Evolutionary conservation across 768 basidiomycete species (phyloP).

Genomic region (Rickenella mellea): DNA sequence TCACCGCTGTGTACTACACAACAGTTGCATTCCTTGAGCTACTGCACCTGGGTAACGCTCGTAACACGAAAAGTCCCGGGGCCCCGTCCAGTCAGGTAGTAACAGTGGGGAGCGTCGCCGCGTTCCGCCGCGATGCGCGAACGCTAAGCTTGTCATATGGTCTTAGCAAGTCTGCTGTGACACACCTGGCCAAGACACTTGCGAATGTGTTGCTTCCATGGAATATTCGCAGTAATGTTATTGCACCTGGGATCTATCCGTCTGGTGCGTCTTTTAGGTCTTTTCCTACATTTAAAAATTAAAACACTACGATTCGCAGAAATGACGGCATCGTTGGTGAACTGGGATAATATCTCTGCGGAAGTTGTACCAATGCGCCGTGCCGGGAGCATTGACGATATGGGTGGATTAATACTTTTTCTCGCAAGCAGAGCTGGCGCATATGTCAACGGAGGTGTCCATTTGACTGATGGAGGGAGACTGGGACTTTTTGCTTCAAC

Average conservation of each 20-base stretch:
- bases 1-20: constrained; percentile 16
- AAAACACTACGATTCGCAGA: background rate
- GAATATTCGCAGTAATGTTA: constrained; percentile 12
- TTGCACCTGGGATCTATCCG: constrained; percentile 12
- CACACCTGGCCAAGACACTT: constrained; percentile 14
- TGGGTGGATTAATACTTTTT: constrained; percentile 4
- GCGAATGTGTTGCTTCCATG: constrained; percentile 10
- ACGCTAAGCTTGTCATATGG: background rate
- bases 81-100: constrained; percentile 7
- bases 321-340: constrained; percentile 6
- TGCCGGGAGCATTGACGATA: background rate
- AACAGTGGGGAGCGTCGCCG: constrained; percentile 5
- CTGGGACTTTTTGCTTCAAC: constrained; percentile 4
- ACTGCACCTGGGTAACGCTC: constrained; percentile 18
- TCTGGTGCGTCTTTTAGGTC: constrained; percentile 1
- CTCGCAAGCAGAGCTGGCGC: constrained; percentile 3
- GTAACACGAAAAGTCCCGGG: constrained; percentile 1
- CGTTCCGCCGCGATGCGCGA: constrained; percentile 4
- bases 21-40: constrained; percentile 25
- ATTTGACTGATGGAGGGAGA: constrained; percentile 4
- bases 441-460: constrained; percentile 6
- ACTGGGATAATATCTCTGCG: background rate
- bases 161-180: constrained; percentile 13
- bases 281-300: background rate
- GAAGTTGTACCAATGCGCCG: background rate